phyloP scores from a whole-genome alignment of 2,329 filamentous ascomycete genomes.

The Talaromyces sp. region DNA sequence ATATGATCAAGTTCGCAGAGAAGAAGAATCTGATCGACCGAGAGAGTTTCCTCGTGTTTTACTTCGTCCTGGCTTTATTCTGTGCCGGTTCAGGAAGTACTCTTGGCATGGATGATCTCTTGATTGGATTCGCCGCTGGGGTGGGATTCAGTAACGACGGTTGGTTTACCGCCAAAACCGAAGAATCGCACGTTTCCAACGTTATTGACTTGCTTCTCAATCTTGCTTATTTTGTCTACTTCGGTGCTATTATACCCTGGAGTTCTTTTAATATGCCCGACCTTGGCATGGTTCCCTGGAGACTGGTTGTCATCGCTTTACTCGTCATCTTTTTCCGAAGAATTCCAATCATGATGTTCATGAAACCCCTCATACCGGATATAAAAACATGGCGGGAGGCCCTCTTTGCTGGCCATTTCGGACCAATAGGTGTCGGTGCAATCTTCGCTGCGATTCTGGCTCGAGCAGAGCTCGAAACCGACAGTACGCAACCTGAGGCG shows the following conservation, averaged over 20 bases:
- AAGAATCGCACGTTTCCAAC: constrained; percentile 98
- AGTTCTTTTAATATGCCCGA: constrained; percentile 72
- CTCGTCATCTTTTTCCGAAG: constrained; percentile 93
- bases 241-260: constrained; percentile 97
- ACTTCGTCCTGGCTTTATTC: constrained; percentile 93
- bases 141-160: constrained; percentile 99
- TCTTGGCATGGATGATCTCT: constrained; percentile 83
- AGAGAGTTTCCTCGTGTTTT: constrained; percentile 97
- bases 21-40: constrained; percentile 80
- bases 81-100: constrained; percentile 90
- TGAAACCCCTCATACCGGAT: constrained; percentile 92
- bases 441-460: constrained; percentile 93
- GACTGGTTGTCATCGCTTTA: constrained; percentile 85
- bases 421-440: constrained; percentile 92
- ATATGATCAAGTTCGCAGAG: constrained; percentile 84
- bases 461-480: constrained; percentile 79
- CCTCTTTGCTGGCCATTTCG: constrained; percentile 93
- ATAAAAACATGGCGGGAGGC: constrained; percentile 98
- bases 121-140: constrained; percentile 90
- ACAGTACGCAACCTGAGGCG: constrained; percentile 66
- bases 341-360: constrained; percentile 84
- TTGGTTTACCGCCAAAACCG: constrained; percentile 97
- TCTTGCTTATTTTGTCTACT: constrained; percentile 95
- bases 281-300: constrained; percentile 78
- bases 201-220: constrained; percentile 97